Base-by-base conservation (phyloP, 129 eudicot genomes). In the Chrysanthemum lavandulifolium region DNA sequence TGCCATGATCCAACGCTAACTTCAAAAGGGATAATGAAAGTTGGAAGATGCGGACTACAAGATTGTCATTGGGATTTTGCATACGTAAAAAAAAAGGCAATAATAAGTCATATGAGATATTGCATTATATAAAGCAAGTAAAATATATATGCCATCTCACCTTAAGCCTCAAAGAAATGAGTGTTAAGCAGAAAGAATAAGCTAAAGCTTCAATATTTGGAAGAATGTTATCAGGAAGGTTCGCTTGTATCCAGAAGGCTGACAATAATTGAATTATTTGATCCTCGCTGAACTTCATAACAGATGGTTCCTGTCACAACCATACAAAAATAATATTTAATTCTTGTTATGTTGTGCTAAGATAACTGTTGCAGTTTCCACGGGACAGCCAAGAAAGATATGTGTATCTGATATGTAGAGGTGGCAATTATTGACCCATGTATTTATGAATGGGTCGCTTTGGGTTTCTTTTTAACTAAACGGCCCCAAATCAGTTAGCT, bases 131-230 rank as follows among this genome's bases (percentile, higher is more conserved):
- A 21, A 59, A 76, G 62, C 52, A 67, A 13, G 52, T 18, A 61
- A 33, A 68, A 51, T 1, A 62, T 52, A 49, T 23, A 11, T 59
- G 60, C 13, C 15, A 67, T 52, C 76, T 76, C 77, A 90, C 99
- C 85, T 72, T 86, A 57, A 83, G 82, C 48, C 80, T 86, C 51
- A 83, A 76, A 40, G 96, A 90, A 78, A 88, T 72, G 50, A 94
- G 89, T 3, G 86, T 82, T 66, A 90, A 73, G 78, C 93, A 86
- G 84, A 88, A 94, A 4, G 99, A 90, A 75, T 90, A 96, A 51
- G 96, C 96, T 29, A 94, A 71, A 68, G 99, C 96, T 86, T 94
- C 99, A 29, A 90, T 73, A 83, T 88, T 86, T 71, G 82, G 81
- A 75, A 96, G 97, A 61, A 72, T 49, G 72, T 94, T 94, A 83